Evolutionary conservation across 2,329 filamentous ascomycete species (phyloP).

Genomic region (Nemania sp.): DNA sequence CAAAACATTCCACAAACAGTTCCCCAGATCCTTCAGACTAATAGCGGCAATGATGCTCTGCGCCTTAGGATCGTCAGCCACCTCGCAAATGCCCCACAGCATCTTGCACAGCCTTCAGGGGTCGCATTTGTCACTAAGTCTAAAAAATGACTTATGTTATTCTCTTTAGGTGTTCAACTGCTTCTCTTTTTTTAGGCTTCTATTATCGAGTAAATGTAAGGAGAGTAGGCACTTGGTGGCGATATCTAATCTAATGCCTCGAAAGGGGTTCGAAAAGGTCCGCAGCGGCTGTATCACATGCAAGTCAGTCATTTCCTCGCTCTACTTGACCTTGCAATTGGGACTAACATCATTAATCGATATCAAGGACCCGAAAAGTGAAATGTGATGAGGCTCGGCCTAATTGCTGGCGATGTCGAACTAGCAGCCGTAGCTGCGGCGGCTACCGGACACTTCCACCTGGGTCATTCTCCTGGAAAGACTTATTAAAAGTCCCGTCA

Average conservation of each 20-base stretch:
- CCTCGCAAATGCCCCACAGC: slow-evolving; percentile 32
- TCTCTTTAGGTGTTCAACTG: not conserved
- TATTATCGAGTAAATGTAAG: not conserved
- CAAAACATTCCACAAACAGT: too few relatives aligned
- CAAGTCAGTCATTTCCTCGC: slow-evolving; percentile 36
- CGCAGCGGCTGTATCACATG: slow-evolving; percentile 41
- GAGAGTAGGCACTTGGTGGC: not conserved
- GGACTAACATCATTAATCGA: not conserved
- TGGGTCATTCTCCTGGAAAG: slow-evolving; percentile 37
- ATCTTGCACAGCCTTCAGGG: slow-evolving; percentile 18
- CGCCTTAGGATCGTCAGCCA: slow-evolving; percentile 8
- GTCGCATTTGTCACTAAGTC: not conserved
- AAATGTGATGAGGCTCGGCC: slow-evolving; percentile 52
- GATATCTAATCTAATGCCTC: slow-evolving; percentile 20
- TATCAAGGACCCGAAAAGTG: slow-evolving; percentile 47
- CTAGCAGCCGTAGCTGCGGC: slow-evolving; percentile 45
- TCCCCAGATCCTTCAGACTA: too few relatives aligned
- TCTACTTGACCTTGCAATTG: not conserved
- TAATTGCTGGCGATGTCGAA: slow-evolving; percentile 46
- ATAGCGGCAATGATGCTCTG: too few relatives aligned
- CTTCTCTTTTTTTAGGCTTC: not conserved
- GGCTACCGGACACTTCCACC: slow-evolving; percentile 39
- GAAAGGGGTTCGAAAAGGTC: slow-evolving; percentile 37
- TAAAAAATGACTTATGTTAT: not conserved
- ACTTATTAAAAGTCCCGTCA: slow-evolving; percentile 31